These are phyloP conservation scores for Botrytis deweyae DNA, from an alignment of 2,329 filamentous ascomycete genomes.

Conservation along the genomic window DNA sequence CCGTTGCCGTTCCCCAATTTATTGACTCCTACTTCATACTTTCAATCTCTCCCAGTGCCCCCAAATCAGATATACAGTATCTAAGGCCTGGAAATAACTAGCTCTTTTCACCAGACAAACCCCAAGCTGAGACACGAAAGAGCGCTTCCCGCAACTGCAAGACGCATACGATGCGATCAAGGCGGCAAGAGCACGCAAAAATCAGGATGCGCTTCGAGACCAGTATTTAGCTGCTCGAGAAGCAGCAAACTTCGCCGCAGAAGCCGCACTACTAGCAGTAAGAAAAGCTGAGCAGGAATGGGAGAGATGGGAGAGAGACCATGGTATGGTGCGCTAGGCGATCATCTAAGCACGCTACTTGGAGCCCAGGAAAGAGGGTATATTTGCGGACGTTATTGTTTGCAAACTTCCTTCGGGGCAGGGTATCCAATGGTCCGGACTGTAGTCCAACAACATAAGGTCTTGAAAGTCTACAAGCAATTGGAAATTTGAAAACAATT, in stretches of 20 bases:
- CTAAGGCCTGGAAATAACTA: not conserved
- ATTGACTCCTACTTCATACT: not conserved
- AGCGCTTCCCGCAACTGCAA: not conserved
- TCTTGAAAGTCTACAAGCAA: too few relatives aligned
- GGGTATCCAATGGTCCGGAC: too few relatives aligned
- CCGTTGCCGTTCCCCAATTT: not conserved
- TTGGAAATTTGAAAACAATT: too few relatives aligned
- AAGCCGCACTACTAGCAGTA: not conserved
- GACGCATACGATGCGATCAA: not conserved
- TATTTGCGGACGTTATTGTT: not conserved
- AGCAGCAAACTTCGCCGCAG: not conserved
- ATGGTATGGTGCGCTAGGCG: not conserved
- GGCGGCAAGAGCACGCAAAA: not conserved
- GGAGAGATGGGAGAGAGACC: not conserved
- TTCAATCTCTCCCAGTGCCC: not conserved
- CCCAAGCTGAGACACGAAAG: not conserved
- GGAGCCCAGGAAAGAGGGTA: not conserved
- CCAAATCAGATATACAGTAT: not conserved
- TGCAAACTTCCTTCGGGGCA: not conserved
- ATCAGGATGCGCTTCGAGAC: not conserved
- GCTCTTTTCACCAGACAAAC: slow-evolving; percentile 6
- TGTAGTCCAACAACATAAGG: too few relatives aligned
- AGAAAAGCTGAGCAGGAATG: not conserved
- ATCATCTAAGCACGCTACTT: not conserved
- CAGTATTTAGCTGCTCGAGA: not conserved